Base-by-base conservation (phyloP, 768 basidiomycete species). In the Russula sp. region DNA sequence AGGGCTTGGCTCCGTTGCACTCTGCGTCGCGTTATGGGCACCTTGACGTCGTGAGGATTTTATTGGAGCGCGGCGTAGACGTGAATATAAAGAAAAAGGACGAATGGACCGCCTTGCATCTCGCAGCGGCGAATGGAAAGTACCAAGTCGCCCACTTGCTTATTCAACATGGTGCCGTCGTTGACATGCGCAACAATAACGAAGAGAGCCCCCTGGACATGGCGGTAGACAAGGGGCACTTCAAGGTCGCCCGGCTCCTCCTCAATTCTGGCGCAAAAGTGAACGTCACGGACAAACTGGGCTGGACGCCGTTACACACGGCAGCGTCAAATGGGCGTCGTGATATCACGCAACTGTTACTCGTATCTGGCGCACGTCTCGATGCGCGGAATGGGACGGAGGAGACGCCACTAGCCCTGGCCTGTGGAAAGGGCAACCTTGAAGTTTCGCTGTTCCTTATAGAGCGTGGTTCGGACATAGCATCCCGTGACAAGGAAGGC, bases 51-150 rank as follows among this genome's bases (percentile, higher is more conserved):
- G 45, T 53, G 42, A 25, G 11, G 25, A 14, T 58, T 7, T 52
- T 62, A n/a, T 32, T 62, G 32, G 41, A 51, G 10, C 20, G 16
- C 14, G 41, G 49, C 20, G 46, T 16, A 20, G 48, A 59, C 18
- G 16, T 59, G 9, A 29, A 58, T n/a, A 25, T n/a, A 11, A 41
- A 7, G 25, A 45, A 57, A 20, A 43, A 34, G 5, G 61, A 58
- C 22, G 55, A 16, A 6, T 57, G 61, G 61, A 58, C 56, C 1
- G 7, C 56, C 10, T 25, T 62, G 7, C 61, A 62, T 43, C 34
- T 58, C 8, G 61, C 56, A 36, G 14, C 50, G 3, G 39, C 35
- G 8, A 62, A 57, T 32, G 55, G 35, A 25, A 34, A 43, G n/a
- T 18, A 20, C 11, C 22, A 58, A 22, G 35, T 47, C 16, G 48